Base-by-base conservation (phyloP, 1,284 basidiomycete genomes). In the Rhodotorula sp. region DNA sequence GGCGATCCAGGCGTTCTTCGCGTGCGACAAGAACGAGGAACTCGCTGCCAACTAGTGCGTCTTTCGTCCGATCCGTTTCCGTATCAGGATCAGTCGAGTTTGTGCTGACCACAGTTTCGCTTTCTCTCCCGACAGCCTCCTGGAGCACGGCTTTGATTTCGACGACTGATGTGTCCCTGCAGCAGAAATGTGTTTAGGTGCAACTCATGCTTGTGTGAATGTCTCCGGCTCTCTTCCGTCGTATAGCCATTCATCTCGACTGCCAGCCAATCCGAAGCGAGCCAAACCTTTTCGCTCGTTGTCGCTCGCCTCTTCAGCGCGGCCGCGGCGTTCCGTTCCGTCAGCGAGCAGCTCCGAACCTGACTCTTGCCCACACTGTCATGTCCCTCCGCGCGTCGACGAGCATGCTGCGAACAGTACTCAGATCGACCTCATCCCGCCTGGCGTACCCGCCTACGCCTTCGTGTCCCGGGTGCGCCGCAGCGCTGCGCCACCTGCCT, bases 21-120 rank as follows among this genome's bases (percentile, higher is more conserved):
- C 89, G 8, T 97, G 93, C 81, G 94, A 93, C 81, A 94, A 92
- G 86, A 93, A 97, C 80, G 94, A 97, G 83, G 93, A 96, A 81
- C 83, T 95, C 57, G 93, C 94, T 3, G 94, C 94, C 29, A 96
- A 95, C 80, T 95, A 89, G 69, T 76, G 49, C 46, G 69, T 65
- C 31, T 18, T 8, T 20, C 5, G 21, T 20, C n/a, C 21, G 14
- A 15, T 21, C 18, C 61, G 18, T 23, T 16, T 26, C 39, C 34
- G 34, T 34, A 34, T 34, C 34, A 34, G 34, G 34, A 34, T 34
- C 5, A 5, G 34, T 34, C 34, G 34, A 34, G 34, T 34, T 8
- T 8, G 3, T 2, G 12, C 18, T 12, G 5, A 31, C 15, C 52
- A 5, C 14, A 21, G 4, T 6, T n/a, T 26, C 23, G 21, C 51